Conservation (phyloP, 2,329 filamentous ascomycete genomes). For the Penicillium expansum region DNA sequence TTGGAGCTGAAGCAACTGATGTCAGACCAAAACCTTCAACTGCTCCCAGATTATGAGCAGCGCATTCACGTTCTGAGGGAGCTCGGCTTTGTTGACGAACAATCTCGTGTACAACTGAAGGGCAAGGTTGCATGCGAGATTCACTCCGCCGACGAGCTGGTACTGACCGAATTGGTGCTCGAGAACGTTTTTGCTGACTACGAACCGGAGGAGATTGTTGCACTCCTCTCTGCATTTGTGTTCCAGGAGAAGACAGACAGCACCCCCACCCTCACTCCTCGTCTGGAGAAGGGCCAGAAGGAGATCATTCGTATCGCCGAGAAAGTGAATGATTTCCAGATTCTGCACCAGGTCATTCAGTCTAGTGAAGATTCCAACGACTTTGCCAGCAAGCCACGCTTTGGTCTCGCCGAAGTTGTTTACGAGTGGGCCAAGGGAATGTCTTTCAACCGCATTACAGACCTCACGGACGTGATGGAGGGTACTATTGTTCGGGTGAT, state of each 20-base stretch:
- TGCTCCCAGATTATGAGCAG: conserved; percentile 95
- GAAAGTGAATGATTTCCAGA: conserved; percentile 87
- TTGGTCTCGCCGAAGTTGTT: conserved; percentile 94
- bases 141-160: conserved; percentile 92
- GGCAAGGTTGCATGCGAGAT: conserved; percentile 98
- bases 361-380: conserved; percentile 88
- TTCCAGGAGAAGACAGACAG: conserved; percentile 95
- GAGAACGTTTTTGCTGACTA: conserved; percentile 96
- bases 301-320: conserved; percentile 88
- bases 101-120: conserved; percentile 86
- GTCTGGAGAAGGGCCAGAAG: conserved; percentile 75
- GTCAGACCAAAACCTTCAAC: conserved; percentile 92
- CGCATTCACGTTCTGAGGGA: conserved; percentile 89
- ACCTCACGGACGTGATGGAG: conserved; percentile 92
- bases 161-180: conserved; percentile 91
- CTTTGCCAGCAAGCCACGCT: conserved; percentile 80
- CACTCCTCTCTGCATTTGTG: conserved; percentile 87
- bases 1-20: conserved; percentile 80
- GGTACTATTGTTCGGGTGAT: conserved; percentile 96
- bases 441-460: conserved; percentile 97
- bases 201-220: conserved; percentile 94
- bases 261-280: conserved; percentile 75
- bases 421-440: conserved; percentile 98
- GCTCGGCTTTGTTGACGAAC: conserved; percentile 84
- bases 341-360: conserved; percentile 85